Percentiles rank a stretch among this genome's conserved stretches.
phyloP scores from a whole-genome alignment of 2,329 filamentous ascomycete species.

The Colletotrichum spaethianum region DNA sequence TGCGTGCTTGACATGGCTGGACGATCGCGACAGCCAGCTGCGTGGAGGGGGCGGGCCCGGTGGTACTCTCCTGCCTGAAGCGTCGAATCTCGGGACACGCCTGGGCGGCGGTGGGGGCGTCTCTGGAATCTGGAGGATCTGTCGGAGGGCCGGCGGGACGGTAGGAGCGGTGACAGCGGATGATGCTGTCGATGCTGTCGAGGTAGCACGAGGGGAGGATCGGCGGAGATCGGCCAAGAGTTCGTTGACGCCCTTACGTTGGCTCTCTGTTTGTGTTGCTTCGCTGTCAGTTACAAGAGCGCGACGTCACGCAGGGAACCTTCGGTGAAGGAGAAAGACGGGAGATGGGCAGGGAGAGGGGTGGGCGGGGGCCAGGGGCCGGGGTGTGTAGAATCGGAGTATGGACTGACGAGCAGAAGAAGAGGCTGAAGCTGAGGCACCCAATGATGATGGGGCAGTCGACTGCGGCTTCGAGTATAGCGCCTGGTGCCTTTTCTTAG shows the following conservation, averaged over 20 bases:
- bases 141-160: conserved; percentile 71
- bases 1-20: conserved; percentile 39
- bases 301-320: conserved; percentile 42
- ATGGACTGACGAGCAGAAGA: conserved; percentile 36
- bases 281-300: conserved; percentile 33
- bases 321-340: neutral
- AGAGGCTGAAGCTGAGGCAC: conserved; percentile 40
- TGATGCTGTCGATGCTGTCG: conserved; percentile 31
- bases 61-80: conserved; percentile 65
- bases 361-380: neutral
- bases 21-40: conserved; percentile 64
- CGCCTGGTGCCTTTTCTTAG: conserved; percentile 73
- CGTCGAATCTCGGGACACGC: conserved; percentile 59
- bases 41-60: conserved; percentile 72
- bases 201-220: conserved; percentile 49
- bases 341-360: neutral
- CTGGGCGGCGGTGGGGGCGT: conserved; percentile 67
- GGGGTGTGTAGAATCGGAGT: neutral
- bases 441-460: conserved; percentile 56
- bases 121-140: conserved; percentile 72
- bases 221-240: conserved; percentile 71
- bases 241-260: conserved; percentile 69
- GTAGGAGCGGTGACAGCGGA: conserved; percentile 44
- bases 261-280: conserved; percentile 46
- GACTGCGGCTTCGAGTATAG: conserved; percentile 72